These are phyloP conservation scores for Rhododendron simsii DNA, from an alignment of 148 eudicot genomes.

Conservation along the genomic window DNA sequence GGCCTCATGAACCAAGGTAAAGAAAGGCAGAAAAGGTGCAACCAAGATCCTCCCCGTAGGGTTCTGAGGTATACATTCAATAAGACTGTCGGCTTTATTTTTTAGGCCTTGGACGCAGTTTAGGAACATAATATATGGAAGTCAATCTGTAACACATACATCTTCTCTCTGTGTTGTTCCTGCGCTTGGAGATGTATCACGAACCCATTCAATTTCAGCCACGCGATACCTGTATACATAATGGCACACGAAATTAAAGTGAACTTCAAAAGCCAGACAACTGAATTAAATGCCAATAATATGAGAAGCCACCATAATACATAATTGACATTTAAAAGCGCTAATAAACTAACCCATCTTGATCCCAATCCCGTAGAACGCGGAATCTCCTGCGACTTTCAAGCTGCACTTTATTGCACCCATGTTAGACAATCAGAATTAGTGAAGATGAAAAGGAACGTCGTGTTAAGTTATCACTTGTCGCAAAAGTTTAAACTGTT, in stretches of 20 bases:
- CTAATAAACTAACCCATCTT: slow-evolving; percentile 75
- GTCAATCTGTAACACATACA: slow-evolving; percentile 38
- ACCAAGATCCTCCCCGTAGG: background rate
- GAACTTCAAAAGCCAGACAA: slow-evolving; percentile 1
- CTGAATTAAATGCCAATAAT: background rate
- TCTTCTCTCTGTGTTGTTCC: slow-evolving; percentile 63
- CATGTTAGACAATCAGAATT: background rate
- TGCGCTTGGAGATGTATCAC: slow-evolving; percentile 58
- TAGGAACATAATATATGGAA: slow-evolving; percentile 4
- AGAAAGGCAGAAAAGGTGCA: background rate
- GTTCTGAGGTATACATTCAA: background rate
- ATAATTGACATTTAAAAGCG: slow-evolving; percentile 2
- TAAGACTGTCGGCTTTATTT: background rate
- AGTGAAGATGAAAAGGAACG: background rate
- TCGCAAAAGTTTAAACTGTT: background rate
- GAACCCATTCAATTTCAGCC: slow-evolving; percentile 30
- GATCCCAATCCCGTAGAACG: slow-evolving; percentile 82
- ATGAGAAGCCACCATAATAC: background rate
- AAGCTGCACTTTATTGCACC: slow-evolving; percentile 47
- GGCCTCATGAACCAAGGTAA: slow-evolving; percentile 2
- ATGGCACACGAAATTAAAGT: background rate
- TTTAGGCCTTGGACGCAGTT: background rate
- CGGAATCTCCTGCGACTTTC: slow-evolving; percentile 93
- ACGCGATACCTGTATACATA: slow-evolving; percentile 20
- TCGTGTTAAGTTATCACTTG: background rate